These are phyloP conservation scores for Blepharisma stoltei DNA, from an alignment of 73 alveolate genomes.

Conservation along the genomic window DNA sequence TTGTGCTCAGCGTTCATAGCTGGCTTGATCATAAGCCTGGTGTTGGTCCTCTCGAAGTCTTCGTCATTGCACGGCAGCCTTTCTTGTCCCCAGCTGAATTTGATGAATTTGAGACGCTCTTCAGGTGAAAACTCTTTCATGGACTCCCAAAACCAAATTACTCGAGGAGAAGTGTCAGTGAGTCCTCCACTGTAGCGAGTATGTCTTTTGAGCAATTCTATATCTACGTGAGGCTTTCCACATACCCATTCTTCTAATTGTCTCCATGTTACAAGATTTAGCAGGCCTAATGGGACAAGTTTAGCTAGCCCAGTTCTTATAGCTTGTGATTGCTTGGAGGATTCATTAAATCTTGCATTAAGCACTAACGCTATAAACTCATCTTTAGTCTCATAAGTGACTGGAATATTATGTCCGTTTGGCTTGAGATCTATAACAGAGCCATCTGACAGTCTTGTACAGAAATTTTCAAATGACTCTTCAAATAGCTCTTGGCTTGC, in stretches of 20 bases:
- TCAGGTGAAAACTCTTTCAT: slow-evolving; percentile 80
- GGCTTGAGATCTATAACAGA: slow-evolving; percentile 66
- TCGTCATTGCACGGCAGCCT: slow-evolving; percentile 98
- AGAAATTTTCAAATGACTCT: slow-evolving; percentile 70
- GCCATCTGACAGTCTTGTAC: slow-evolving; percentile 72
- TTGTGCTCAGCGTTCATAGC: slow-evolving; percentile 72
- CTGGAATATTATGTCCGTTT: slow-evolving; percentile 71
- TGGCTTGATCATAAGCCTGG: slow-evolving; percentile 91
- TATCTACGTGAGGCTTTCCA: slow-evolving; percentile 89
- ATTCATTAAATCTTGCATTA: slow-evolving; percentile 81
- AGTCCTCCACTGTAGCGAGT: slow-evolving; percentile 89
- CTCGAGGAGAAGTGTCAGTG: slow-evolving; percentile 72
- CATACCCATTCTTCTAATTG: slow-evolving; percentile 94
- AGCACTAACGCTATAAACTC: slow-evolving; percentile 73
- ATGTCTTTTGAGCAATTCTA: slow-evolving; percentile 89
- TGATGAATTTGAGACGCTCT: slow-evolving; percentile 90
- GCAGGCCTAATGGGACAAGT: slow-evolving; percentile 86
- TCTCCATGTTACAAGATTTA: slow-evolving; percentile 76
- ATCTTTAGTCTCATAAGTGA: slow-evolving; percentile 72
- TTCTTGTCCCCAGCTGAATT: slow-evolving; percentile 98
- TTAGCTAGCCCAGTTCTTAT: slow-evolving; percentile 84
- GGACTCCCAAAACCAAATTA: slow-evolving; percentile 95
- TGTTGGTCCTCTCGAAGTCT: slow-evolving; percentile 90
- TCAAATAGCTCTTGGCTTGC: slow-evolving; percentile 62
- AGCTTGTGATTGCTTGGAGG: slow-evolving; percentile 76